Conservation (phyloP, 306 rosid species). For the Potentilla sterilis region DNA sequence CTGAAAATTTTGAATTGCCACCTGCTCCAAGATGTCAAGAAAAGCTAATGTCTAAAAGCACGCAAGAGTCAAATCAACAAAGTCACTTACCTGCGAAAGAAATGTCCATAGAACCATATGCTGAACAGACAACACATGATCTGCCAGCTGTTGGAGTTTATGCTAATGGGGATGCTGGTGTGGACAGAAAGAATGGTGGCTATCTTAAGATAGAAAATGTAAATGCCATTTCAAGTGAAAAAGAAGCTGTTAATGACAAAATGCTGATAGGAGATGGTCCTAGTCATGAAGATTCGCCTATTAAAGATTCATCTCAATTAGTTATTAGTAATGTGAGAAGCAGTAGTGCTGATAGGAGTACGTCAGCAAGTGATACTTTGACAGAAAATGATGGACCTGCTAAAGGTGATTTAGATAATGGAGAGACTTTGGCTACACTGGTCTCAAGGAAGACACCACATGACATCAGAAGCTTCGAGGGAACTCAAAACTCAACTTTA, state of each 20-base stretch:
- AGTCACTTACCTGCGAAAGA: constrained; percentile 26
- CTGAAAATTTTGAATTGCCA: constrained; percentile 28
- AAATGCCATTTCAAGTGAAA: constrained; percentile 27
- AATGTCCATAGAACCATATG: constrained; percentile 27
- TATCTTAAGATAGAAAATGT: constrained; percentile 30
- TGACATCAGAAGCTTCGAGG: constrained; percentile 29
- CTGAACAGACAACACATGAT: constrained; percentile 28
- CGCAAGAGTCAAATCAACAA: constrained; percentile 40
- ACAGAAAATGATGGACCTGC: constrained; percentile 31
- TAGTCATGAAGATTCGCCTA: constrained; percentile 29
- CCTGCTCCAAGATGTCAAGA: constrained; percentile 31
- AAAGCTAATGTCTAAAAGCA: constrained; percentile 12
- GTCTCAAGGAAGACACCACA: constrained; percentile 30
- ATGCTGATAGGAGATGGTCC: constrained; percentile 27
- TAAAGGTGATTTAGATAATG: constrained; percentile 32
- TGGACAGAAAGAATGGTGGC: constrained; percentile 30
- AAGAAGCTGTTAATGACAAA: constrained; percentile 30
- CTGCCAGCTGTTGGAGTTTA: constrained; percentile 33
- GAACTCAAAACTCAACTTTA: constrained; percentile 34
- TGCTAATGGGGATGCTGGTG: constrained; percentile 32
- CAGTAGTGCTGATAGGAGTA: constrained; percentile 33
- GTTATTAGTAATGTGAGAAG: constrained; percentile 30
- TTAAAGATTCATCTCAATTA: constrained; percentile 37
- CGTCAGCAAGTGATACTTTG: constrained; percentile 31
- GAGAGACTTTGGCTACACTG: constrained; percentile 33